phyloP scores from a whole-genome alignment of 148 eudicot genomes.

The Vaccinium corymbosum region DNA sequence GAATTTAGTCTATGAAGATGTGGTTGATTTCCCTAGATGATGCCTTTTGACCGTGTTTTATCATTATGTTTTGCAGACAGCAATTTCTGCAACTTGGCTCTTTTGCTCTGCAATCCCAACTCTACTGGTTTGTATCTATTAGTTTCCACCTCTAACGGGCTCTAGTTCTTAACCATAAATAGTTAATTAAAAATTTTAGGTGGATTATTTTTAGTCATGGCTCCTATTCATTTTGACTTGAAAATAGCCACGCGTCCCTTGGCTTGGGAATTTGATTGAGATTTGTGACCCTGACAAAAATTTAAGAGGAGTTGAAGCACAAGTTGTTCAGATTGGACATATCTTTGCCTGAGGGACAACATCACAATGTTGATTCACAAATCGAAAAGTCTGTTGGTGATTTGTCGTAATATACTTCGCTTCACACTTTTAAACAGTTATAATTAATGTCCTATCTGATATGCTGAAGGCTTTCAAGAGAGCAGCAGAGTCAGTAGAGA shows the following conservation, averaged over 20 bases:
- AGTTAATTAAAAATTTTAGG: not conserved
- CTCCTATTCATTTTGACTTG: not conserved
- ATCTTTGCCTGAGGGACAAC: not conserved
- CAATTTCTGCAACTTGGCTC: conserved; percentile 74
- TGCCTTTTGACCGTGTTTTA: not conserved
- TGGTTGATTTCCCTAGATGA: not conserved
- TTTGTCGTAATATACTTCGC: not conserved
- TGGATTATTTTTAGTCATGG: not conserved
- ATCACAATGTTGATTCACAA: not conserved
- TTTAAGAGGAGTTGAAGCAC: conserved; percentile 5
- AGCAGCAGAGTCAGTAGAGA: conserved; percentile 89
- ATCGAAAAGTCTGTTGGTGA: not conserved
- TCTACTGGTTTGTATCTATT: conserved; percentile 54
- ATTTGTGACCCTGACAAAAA: not conserved
- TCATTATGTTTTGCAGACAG: conserved; percentile 43
- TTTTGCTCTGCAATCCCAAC: conserved; percentile 77
- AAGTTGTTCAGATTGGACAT: not conserved
- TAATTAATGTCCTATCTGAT: conserved; percentile 10
- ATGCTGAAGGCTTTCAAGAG: conserved; percentile 69
- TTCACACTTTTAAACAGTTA: not conserved
- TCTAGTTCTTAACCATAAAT: not conserved
- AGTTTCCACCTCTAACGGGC: not conserved
- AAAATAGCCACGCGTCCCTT: not conserved
- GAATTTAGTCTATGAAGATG: not conserved
- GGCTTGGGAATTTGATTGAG: not conserved